Evolutionary conservation across 257 asterid species (phyloP).

Genomic region (Penstemon newberryi): DNA sequence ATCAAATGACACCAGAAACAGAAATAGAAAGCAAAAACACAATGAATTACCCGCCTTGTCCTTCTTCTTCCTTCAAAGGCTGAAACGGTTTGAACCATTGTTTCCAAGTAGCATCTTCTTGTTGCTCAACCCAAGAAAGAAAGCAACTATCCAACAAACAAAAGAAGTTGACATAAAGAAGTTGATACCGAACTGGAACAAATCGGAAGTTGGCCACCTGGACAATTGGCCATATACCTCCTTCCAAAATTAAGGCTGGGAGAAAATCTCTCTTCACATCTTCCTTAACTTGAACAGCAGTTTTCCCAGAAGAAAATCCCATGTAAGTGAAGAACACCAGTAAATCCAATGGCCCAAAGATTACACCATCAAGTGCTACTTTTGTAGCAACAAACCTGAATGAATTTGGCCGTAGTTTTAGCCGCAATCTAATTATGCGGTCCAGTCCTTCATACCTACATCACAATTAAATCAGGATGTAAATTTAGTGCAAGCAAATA

Average conservation of each 20-base stretch:
- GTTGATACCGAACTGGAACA: slow-evolving; percentile 75
- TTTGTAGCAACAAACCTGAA: slow-evolving; percentile 67
- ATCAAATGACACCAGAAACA: no score
- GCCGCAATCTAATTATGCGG: slow-evolving; percentile 55
- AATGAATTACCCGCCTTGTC: slow-evolving; percentile 40
- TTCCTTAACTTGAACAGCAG: slow-evolving; percentile 64
- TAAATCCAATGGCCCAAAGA: slow-evolving; percentile 78
- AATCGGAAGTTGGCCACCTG: slow-evolving; percentile 83
- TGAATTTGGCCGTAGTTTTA: slow-evolving; percentile 65
- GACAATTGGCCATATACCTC: slow-evolving; percentile 78
- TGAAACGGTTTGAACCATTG: slow-evolving; percentile 54
- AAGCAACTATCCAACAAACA: slow-evolving; percentile 88
- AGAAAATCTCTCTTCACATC: slow-evolving; percentile 78
- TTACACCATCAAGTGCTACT: slow-evolving; percentile 76
- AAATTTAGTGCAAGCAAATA: not conserved
- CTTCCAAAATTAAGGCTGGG: slow-evolving; percentile 76
- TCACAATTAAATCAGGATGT: no score
- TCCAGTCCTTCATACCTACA: slow-evolving; percentile 80
- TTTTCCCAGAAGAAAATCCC: slow-evolving; percentile 82
- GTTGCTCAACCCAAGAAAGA: slow-evolving; percentile 89
- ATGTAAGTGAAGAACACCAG: slow-evolving; percentile 76
- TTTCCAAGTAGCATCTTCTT: slow-evolving; percentile 85
- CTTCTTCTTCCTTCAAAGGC: slow-evolving; percentile 49
- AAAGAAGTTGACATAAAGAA: slow-evolving; percentile 83
- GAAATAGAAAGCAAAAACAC: not conserved